Conservation (phyloP, 2,329 filamentous ascomycete genomes). For the Aspergillus niger region DNA sequence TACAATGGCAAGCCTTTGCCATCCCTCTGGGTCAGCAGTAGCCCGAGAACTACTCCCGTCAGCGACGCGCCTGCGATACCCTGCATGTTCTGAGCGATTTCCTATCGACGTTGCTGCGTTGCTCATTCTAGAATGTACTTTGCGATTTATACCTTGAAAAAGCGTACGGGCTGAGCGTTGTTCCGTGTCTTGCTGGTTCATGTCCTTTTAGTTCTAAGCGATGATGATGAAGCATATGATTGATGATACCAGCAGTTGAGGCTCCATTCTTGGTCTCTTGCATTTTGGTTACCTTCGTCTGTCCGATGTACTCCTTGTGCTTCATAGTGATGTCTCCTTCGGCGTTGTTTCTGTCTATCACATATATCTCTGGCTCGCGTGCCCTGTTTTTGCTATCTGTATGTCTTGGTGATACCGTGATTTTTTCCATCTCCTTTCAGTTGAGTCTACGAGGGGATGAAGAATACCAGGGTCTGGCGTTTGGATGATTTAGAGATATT, state of each 20-base stretch:
- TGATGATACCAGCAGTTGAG: constrained; percentile 17
- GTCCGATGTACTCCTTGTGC: no score
- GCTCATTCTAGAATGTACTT: no score
- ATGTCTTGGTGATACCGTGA: no score
- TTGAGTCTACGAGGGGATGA: no score
- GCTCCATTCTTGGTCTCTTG: not conserved
- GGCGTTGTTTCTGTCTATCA: no score
- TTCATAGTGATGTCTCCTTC: no score
- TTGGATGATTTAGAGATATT: no score
- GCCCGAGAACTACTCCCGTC: not conserved
- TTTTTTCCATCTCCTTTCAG: no score
- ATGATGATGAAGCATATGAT: constrained; percentile 25
- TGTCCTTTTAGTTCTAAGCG: constrained; percentile 10
- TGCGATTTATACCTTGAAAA: not conserved
- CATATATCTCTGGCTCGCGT: no score
- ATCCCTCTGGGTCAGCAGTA: not conserved
- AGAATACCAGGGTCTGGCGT: no score
- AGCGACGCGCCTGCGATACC: not conserved
- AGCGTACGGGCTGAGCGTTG: not conserved
- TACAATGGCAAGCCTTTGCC: not conserved
- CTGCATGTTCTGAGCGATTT: not conserved
- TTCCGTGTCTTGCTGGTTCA: not conserved
- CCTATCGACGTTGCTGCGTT: not conserved
- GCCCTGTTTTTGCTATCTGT: no score
- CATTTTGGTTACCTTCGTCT: not conserved